phyloP scores from a whole-genome alignment of 1,284 basidiomycete genomes.

The Trametes hirsuta region DNA sequence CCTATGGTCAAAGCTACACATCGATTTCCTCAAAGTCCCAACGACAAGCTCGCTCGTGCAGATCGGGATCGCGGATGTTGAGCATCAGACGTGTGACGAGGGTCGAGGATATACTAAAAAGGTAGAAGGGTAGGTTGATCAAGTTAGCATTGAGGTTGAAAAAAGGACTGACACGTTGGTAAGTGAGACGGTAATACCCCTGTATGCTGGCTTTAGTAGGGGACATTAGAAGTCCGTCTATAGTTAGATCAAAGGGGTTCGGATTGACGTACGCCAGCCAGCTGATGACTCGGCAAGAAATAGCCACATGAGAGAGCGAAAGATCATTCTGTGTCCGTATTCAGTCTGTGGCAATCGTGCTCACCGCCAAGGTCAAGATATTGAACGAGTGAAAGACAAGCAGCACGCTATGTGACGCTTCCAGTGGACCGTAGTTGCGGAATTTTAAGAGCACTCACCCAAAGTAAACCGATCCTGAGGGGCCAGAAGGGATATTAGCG shows the following conservation, averaged over 20 bases:
- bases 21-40: background rate
- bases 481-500: background rate
- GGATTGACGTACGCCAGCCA: background rate
- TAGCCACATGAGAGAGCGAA: too few relatives aligned
- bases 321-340: too few relatives aligned
- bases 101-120: constrained; percentile 7
- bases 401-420: background rate
- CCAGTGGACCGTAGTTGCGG: background rate
- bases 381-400: constrained; percentile 9
- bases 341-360: background rate
- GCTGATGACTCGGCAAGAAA: background rate
- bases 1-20: background rate
- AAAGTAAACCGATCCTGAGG: constrained; percentile 8
- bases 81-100: constrained; percentile 19
- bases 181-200: constrained; percentile 12
- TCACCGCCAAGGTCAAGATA: constrained; percentile 10
- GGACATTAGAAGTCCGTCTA: background rate
- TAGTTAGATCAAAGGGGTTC: too few relatives aligned
- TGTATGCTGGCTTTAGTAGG: constrained; percentile 8
- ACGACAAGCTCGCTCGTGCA: constrained; percentile 5
- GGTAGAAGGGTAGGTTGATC: too few relatives aligned
- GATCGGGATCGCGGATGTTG: constrained; percentile 19
- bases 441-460: background rate
- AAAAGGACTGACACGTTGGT: constrained; percentile 13
- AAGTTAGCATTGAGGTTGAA: background rate